Evolutionary conservation across 2,329 filamentous ascomycete genomes (phyloP).

Genomic region (Calcarisporium arbuscula): DNA sequence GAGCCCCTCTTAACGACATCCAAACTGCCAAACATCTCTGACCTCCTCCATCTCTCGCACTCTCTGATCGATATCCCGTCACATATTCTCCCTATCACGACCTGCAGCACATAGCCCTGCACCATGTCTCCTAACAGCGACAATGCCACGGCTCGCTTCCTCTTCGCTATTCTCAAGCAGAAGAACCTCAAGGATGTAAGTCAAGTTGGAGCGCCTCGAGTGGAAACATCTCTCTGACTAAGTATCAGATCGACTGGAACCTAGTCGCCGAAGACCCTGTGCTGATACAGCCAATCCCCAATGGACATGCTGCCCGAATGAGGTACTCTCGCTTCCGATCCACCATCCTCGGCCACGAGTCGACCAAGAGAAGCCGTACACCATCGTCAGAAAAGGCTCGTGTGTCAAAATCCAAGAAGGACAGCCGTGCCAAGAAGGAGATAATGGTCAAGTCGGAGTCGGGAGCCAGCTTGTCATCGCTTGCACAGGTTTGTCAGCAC

Average conservation of each 20-base stretch:
- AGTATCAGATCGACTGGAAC: conserved; percentile 51
- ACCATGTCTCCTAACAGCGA: conserved; percentile 50
- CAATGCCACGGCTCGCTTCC: conserved; percentile 50
- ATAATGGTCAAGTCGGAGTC: conserved; percentile 35
- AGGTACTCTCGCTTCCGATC: conserved; percentile 48
- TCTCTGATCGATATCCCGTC: too few species aligned
- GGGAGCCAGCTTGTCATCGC: conserved; percentile 19
- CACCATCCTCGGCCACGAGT: conserved; percentile 40
- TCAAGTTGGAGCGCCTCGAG: conserved; percentile 8
- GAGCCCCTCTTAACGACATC: too few species aligned
- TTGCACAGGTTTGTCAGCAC: conserved; percentile 20
- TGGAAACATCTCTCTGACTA: conserved; percentile 10
- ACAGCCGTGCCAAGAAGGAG: conserved; percentile 24
- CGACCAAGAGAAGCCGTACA: conserved; percentile 40
- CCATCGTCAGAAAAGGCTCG: conserved; percentile 34
- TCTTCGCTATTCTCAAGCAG: conserved; percentile 54
- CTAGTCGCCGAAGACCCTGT: conserved; percentile 49
- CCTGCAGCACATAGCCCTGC: conserved; percentile 4
- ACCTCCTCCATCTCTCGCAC: too few species aligned
- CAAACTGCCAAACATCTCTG: too few species aligned
- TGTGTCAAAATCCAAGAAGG: conserved; percentile 40
- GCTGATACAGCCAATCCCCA: conserved; percentile 47
- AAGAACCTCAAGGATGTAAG: conserved; percentile 56
- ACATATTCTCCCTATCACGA: too few species aligned
- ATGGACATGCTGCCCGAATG: conserved; percentile 57